Conservation (phyloP, 805 yeast species). For the Wickerhamomyces bovis region DNA sequence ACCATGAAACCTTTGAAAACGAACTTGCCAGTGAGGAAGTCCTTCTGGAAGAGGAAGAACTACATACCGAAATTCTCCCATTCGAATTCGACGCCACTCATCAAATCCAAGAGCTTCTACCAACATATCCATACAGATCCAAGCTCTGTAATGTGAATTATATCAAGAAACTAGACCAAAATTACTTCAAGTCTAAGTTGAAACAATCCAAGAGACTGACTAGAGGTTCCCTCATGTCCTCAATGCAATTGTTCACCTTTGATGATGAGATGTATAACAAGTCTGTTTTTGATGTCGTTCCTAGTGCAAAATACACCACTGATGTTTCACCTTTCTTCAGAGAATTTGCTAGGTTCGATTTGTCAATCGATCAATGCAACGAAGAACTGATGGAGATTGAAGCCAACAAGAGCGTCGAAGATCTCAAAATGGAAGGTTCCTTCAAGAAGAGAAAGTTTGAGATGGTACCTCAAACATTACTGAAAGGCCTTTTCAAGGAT, state of each 20-base stretch:
- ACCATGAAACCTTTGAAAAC: constrained; percentile 8
- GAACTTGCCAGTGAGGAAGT: constrained; percentile 34
- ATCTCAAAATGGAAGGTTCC: background rate
- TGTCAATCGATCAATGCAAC: constrained; percentile 1
- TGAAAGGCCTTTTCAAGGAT: constrained; percentile 3
- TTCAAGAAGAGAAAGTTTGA: constrained; percentile 1
- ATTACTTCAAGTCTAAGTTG: constrained; percentile 11
- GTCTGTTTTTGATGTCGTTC: constrained; percentile 12
- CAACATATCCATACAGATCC: background rate
- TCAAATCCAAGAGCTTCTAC: constrained; percentile 6
- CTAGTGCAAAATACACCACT: constrained; percentile 5
- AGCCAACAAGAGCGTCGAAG: background rate
- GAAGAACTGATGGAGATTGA: constrained; percentile 1
- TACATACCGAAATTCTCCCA: constrained; percentile 28
- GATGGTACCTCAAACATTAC: background rate
- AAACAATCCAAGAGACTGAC: constrained; percentile 12
- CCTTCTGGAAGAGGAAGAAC: constrained; percentile 28
- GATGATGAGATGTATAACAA: constrained; percentile 7
- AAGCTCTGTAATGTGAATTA: background rate
- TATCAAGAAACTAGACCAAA: constrained; percentile 10
- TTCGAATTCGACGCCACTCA: constrained; percentile 34
- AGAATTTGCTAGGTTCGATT: constrained; percentile 18
- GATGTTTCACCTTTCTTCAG: constrained; percentile 22
- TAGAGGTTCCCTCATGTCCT: constrained; percentile 4
- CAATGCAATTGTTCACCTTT: constrained; percentile 4